Evolutionary conservation across 805 yeast genomes (phyloP), one percentile per base, ranked within the genome.

Genomic region (Candida yuanshanica): DNA sequence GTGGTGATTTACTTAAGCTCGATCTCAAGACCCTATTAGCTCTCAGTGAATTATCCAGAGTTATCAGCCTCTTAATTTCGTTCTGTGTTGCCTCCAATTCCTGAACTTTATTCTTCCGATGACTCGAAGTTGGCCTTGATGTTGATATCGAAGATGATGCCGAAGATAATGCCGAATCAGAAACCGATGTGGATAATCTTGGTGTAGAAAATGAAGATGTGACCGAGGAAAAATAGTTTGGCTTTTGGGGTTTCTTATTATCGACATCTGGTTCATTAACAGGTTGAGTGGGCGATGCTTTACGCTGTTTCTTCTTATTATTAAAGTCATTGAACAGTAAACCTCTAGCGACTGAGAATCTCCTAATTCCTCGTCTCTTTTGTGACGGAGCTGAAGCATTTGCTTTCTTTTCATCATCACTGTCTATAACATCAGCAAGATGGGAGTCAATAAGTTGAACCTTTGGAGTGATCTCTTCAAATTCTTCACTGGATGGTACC

Each of bases 391-490:
- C 14, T 6, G 31, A 27, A 8, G 29, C 14, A 13, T 8, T 17
- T 4, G 34, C 29, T 11, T 42, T 31, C 9, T 27, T 20, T 7
- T 35, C 31, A 32, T 37, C 38, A 20, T 29, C 38, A 33, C 31
- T 35, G n/a, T 14, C 31, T 14, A 27, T 12, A 8, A 13, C n/a
- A 35, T 33, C 11, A 13, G 12, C 14, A 18, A 25, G 32, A 25
- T 5, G 12, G 13, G 24, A 33, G 23, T 21, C 40, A 16, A 21
- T 20, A 10, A 18, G n/a, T 12, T 25, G 36, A 33, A 21, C 26
- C 11, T 22, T 25, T 29, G 11, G 29, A 24, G 14, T 17, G 16
- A n/a, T 35, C 4, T 24, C 31, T 20, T 35, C 37, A 10, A 29
- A 21, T 3, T 12, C 31, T 27, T 27, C 31, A 27, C 11, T 14